These are phyloP conservation scores for Mortierella sp. DNA, from an alignment of 371 early-diverging fungal species.

Conservation along the genomic window DNA sequence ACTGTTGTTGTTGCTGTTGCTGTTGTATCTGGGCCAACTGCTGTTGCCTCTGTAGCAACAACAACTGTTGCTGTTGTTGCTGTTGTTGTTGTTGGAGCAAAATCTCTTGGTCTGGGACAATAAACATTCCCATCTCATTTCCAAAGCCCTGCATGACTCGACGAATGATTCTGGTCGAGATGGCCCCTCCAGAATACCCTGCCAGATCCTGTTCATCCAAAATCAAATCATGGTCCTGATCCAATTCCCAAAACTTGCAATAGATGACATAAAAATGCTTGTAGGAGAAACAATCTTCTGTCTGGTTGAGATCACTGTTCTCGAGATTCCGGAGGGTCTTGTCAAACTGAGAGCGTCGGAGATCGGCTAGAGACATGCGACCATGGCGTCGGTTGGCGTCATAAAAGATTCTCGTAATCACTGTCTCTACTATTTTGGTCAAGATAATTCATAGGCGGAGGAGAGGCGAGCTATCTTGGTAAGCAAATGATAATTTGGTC, in stretches of 20 bases:
- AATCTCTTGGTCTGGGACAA: conserved; percentile 35
- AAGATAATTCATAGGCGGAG: background rate
- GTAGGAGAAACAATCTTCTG: conserved; percentile 87
- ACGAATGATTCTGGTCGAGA: conserved; percentile 66
- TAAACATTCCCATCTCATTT: conserved; percentile 51
- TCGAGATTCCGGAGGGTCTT: conserved; percentile 72
- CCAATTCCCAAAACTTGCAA: conserved; percentile 95
- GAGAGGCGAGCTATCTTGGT: conserved; percentile 5
- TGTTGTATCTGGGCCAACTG: conserved; percentile 1
- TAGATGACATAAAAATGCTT: conserved; percentile 97
- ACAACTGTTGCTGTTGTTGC: conserved; percentile 47
- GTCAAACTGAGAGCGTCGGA: conserved; percentile 67
- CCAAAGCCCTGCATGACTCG: conserved; percentile 67
- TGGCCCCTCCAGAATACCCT: conserved; percentile 71
- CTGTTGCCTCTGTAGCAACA: background rate
- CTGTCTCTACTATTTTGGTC: conserved; percentile 67
- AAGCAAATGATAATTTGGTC: too few relatives aligned
- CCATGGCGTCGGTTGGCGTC: conserved; percentile 74
- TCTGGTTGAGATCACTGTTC: conserved; percentile 76
- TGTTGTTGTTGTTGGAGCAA: conserved; percentile 58
- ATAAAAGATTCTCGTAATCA: conserved; percentile 87
- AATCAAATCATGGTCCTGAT: conserved; percentile 78
- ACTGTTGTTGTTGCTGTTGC: conserved; percentile 21
- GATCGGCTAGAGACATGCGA: conserved; percentile 78
- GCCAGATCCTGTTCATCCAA: conserved; percentile 71